These are phyloP conservation scores for Paramecium primaurelia DNA, from an alignment of 73 alveolate species.

Conservation along the genomic window DNA sequence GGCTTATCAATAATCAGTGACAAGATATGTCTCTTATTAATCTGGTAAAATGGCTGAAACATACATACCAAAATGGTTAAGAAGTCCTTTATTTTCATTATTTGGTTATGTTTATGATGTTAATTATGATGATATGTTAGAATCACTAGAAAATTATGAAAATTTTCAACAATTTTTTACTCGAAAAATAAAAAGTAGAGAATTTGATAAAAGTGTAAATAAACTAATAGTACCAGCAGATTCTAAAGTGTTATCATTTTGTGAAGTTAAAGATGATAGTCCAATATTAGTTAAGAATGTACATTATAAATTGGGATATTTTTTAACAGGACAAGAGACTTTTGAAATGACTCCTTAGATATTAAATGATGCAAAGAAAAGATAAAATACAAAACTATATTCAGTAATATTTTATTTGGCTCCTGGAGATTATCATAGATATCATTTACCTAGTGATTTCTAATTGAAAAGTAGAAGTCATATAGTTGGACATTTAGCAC, in stretches of 20 bases:
- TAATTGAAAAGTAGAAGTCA: conserved; percentile 56
- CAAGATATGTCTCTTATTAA: conserved; percentile 17
- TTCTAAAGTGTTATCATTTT: conserved; percentile 61
- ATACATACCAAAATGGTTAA: conserved; percentile 21
- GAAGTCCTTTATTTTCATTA: conserved; percentile 58
- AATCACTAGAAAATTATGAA: conserved; percentile 51
- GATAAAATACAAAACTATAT: conserved; percentile 12
- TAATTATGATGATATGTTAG: conserved; percentile 47
- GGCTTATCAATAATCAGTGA: not conserved
- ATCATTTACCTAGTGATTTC: conserved; percentile 62
- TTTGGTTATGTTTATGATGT: conserved; percentile 69
- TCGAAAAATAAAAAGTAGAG: conserved; percentile 53
- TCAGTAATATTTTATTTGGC: conserved; percentile 60
- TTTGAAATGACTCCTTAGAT: conserved; percentile 29
- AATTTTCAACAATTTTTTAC: conserved; percentile 66
- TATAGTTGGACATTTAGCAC: conserved; percentile 62
- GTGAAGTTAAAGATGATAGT: conserved; percentile 55
- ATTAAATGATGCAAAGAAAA: conserved; percentile 24
- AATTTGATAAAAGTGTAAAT: not conserved
- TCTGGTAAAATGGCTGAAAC: conserved; percentile 38
- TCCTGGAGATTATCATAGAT: conserved; percentile 76
- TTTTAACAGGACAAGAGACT: conserved; percentile 61
- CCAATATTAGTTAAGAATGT: conserved; percentile 63
- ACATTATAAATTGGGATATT: conserved; percentile 65
- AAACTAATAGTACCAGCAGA: conserved; percentile 66